Evolutionary conservation across 805 yeast species (phyloP), one percentile per base, ranked within the genome.

Genomic region (Ogataea methanolica): DNA sequence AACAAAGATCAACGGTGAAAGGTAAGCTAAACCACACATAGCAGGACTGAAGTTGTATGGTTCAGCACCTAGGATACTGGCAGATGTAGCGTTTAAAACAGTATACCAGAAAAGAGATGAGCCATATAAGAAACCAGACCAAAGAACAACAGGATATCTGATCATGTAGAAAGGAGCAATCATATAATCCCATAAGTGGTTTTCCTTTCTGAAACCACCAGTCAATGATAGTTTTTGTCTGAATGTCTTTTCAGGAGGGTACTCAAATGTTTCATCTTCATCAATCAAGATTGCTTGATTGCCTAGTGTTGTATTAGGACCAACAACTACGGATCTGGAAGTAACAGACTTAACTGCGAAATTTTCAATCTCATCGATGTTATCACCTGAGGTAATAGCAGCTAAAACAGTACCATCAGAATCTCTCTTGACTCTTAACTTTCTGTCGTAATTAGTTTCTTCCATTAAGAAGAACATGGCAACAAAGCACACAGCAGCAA

Each of bases 101-200:
- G 73, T 68, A 57, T 73, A 75, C 75, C 77, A 76, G 46, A 72
- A 69, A 22, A 76, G 62, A 3, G 77, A 69, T 6, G 73, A 60
- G 9, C 83, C 83, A 51, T 76, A 76, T 17, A 72, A 62, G 52
- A 78, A 69, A 0, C 85, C 85, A n/a, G 78, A 73, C 73, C 79
- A 83, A n/a, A 80, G 57, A 3, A 82, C 79, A 15, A 76, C 69
- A 3, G 87, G 85, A 47, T 75, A 70, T 41, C 68, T 26, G 31
- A 26, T 26, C 31, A 26, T 26, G 11, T 26, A 26, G 11, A 26
- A 26, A 9, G 31, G 31, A 9, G 31, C 31, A 26, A 26, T 26
- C 31, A 26, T 26, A 11, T 26, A 26, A 9, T 26, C 31, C 31
- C 31, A 26, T 6, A 26, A 26, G 31, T 26, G 31, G 11, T 26